These are phyloP conservation scores for Mortierella sp. DNA, from an alignment of 371 early-diverging fungal species.

Conservation along the genomic window DNA sequence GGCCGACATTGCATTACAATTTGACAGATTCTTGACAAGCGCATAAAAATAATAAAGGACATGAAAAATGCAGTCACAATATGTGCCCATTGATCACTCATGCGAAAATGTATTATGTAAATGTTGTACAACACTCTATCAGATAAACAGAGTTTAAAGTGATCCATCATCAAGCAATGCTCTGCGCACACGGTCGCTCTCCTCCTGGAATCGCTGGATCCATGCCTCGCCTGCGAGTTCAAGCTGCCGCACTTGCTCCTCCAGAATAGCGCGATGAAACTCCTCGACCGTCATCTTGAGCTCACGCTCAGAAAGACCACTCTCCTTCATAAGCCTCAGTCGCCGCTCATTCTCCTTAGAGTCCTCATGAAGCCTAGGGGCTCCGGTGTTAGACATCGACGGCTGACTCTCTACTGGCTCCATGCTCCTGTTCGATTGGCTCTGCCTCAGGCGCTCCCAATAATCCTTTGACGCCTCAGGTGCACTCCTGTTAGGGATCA, in stretches of 20 bases:
- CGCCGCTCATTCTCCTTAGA: conserved; percentile 17
- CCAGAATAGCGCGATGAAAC: conserved; percentile 34
- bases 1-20: conserved; percentile 25
- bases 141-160: background rate
- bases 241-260: conserved; percentile 30
- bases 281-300: conserved; percentile 54
- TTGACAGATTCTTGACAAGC: background rate
- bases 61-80: too few species aligned
- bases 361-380: conserved; percentile 11
- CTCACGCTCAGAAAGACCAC: conserved; percentile 26
- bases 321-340: conserved; percentile 18
- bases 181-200: conserved; percentile 35
- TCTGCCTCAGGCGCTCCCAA: background rate
- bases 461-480: background rate
- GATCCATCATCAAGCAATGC: conserved; percentile 32
- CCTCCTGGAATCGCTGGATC: conserved; percentile 48
- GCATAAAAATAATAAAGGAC: background rate
- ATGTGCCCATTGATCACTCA: too few species aligned
- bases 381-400: too few species aligned
- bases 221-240: conserved; percentile 42
- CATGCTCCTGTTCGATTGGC: background rate
- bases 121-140: too few species aligned
- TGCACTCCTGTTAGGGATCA: background rate
- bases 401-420: background rate
- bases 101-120: too few species aligned